A percentile compares a stretch with the other conserved stretches of the same genome.
Evolutionary conservation across 331 rosid genomes (phyloP).

Genomic region (Prunus yedoensis): DNA sequence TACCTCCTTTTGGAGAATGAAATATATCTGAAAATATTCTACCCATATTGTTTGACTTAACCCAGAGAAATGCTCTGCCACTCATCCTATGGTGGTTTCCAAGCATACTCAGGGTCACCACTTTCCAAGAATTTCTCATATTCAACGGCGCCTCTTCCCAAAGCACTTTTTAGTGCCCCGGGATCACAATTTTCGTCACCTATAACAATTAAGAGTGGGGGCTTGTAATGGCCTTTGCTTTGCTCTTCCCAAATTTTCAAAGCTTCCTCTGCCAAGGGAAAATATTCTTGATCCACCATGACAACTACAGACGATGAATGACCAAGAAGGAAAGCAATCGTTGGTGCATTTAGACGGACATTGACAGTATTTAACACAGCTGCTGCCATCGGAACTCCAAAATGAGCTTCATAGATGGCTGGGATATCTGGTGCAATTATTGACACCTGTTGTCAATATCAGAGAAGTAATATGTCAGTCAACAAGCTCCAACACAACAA

Average conservation of each 20-base stretch:
- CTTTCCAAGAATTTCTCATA: constrained; percentile 67
- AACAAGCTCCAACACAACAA: constrained; percentile 21
- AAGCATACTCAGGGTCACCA: constrained; percentile 79
- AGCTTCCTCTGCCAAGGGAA: constrained; percentile 73
- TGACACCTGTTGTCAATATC: constrained; percentile 56
- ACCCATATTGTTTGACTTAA: too few relatives aligned
- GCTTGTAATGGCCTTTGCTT: constrained; percentile 36
- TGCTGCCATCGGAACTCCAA: constrained; percentile 87
- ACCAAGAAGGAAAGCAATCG: constrained; percentile 72
- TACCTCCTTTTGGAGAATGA: too few relatives aligned
- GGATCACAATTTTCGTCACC: constrained; percentile 76
- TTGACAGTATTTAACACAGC: constrained; percentile 81
- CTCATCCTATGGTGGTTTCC: constrained; percentile 90
- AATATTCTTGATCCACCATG: constrained; percentile 83
- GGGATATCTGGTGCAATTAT: constrained; percentile 86
- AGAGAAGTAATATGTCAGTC: constrained; percentile 16
- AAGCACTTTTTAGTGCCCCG: constrained; percentile 44
- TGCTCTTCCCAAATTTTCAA: constrained; percentile 60
- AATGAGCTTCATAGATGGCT: constrained; percentile 87
- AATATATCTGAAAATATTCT: too few relatives aligned
- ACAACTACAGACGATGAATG: constrained; percentile 66
- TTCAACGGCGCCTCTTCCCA: constrained; percentile 62
- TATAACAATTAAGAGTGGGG: constrained; percentile 64
- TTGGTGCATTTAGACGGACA: constrained; percentile 70
- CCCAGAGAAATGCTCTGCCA: constrained; percentile 97